Evolutionary conservation across 371 early-diverging fungal species (phyloP), one percentile per base, ranked within the genome.

Genomic region (Mortierella sp.): DNA sequence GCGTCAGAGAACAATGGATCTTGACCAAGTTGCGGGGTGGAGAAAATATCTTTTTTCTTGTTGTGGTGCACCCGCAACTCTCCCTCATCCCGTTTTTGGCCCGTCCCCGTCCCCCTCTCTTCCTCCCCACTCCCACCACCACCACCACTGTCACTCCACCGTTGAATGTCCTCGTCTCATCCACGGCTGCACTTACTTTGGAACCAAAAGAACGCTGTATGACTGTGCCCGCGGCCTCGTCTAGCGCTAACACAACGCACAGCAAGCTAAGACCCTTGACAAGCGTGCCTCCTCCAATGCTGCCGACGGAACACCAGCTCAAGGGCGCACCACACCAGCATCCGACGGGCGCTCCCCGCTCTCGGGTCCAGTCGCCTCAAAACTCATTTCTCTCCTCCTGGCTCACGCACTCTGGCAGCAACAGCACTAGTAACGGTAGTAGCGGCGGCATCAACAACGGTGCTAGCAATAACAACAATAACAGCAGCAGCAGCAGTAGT

Each of bases 381-480:
- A 57, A 21, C 29, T 61, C 72, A 3, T 58, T 63, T 41, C 66
- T 71, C 21, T 60, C 72, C 19, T 53, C 66, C 22, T 71, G 72
- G 72, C 61, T 71, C 34, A 49, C 57, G 7, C 13, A 46, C 21
- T 25, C 54, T 24, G 46, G 12, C 7, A 56, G 17, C 17, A 27
- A 9, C 37, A 39, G 29, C 17, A 47, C 21, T 28, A 25, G 13
- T 27, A 39, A 19, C 37, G 45, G 16, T 19, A 51, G 17, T 3
- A 46, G 40, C 53, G 39, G 40, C 31, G 22, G 40, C 27, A 27
- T n/a, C 37, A 25, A 41, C 45, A 51, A 52, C 37, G 16, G 19
- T 37, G 46, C 6, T 28, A 21, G 19, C 34, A 22, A 41, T 16
- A n/a, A 28, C 50, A 39, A 14, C 28, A 28, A 47, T 19, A 52